Percentiles rank a stretch among this genome's conserved stretches.
Conservation (phyloP, 805 yeast species). For the Candida golubevii region DNA sequence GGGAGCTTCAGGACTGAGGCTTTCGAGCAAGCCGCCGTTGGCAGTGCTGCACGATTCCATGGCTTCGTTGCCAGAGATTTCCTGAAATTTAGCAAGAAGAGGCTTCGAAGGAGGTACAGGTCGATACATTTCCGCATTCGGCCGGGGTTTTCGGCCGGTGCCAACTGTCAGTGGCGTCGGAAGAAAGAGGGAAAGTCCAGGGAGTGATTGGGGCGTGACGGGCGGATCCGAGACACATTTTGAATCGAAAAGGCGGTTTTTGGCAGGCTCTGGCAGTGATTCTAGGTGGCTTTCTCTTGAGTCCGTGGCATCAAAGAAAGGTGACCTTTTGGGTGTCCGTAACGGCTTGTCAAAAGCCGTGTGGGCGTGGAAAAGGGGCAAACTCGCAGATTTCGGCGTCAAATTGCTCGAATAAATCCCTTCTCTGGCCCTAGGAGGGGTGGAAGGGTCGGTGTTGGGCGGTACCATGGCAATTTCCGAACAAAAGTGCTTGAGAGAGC, state of each 20-base stretch:
- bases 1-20: not conserved
- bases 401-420: not conserved
- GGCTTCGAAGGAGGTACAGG: conserved; percentile 4
- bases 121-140: not conserved
- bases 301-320: not conserved
- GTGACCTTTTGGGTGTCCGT: not conserved
- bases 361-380: not conserved
- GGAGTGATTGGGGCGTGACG: not conserved
- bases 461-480: too few species aligned
- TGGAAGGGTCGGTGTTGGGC: not conserved
- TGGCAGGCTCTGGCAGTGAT: not conserved
- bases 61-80: not conserved
- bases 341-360: not conserved
- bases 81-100: conserved; percentile 4
- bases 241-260: not conserved
- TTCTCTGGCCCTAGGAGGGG: not conserved
- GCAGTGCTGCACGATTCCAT: not conserved
- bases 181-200: conserved; percentile 3
- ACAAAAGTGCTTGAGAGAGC: too few species aligned
- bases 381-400: conserved; percentile 4
- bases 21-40: not conserved
- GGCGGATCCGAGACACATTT: not conserved
- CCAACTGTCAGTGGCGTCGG: conserved; percentile 19
- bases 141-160: conserved; percentile 11
- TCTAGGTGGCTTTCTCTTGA: not conserved